These are phyloP conservation scores for Alternaria conjuncta DNA, from an alignment of 2,329 filamentous ascomycete species.

Conservation along the genomic window DNA sequence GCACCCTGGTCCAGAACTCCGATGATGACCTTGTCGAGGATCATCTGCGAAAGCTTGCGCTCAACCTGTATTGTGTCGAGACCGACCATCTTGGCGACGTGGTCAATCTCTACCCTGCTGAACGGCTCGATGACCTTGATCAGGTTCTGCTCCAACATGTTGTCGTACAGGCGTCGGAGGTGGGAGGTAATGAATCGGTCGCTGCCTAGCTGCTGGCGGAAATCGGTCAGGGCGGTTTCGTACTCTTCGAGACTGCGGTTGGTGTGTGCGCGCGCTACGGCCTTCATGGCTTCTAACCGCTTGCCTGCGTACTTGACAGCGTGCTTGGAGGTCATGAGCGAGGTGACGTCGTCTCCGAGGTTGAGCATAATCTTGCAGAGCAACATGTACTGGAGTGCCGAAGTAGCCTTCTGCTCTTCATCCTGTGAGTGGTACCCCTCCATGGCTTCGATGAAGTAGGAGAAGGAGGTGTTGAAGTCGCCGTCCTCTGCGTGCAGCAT, in stretches of 20 bases:
- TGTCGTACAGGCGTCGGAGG: constrained; percentile 92
- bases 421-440: constrained; percentile 97
- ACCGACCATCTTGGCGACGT: constrained; percentile 97
- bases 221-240: constrained; percentile 87
- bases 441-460: constrained; percentile 98
- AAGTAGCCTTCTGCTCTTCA: constrained; percentile 87
- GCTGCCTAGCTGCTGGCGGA: constrained; percentile 90
- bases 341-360: constrained; percentile 92
- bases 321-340: constrained; percentile 93
- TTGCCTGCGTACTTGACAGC: constrained; percentile 95
- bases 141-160: constrained; percentile 98
- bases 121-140: constrained; percentile 99
- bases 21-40: constrained; percentile 97
- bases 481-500: constrained; percentile 98
- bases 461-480: constrained; percentile 98
- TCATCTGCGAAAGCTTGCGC: constrained; percentile 99
- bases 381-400: constrained; percentile 98
- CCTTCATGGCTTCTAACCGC: constrained; percentile 98
- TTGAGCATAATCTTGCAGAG: constrained; percentile 99
- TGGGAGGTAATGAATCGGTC: constrained; percentile 98
- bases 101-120: constrained; percentile 93
- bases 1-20: constrained; percentile 96
- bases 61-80: constrained; percentile 96
- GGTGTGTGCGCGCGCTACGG: constrained; percentile 91
- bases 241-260: constrained; percentile 98